Evolutionary conservation across 1,284 basidiomycete genomes (phyloP).

Genomic region (Pascua guehoae): DNA sequence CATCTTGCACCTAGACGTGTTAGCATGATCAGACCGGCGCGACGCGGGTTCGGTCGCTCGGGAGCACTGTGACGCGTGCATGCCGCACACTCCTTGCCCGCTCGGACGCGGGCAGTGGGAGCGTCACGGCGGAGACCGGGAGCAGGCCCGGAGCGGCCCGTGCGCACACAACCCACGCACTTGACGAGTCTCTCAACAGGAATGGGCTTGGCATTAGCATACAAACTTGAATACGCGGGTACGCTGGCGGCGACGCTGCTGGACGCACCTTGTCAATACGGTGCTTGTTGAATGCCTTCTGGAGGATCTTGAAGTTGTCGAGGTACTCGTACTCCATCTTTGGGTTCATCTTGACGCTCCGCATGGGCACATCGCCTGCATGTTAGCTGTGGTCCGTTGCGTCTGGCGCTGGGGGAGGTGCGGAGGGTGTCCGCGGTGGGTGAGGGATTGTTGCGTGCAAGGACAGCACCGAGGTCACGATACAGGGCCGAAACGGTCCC

Average conservation of each 20-base stretch:
- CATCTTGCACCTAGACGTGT: conserved; percentile 75
- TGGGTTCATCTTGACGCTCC: conserved; percentile 84
- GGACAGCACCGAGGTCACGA: too few relatives aligned
- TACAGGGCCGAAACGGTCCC: too few relatives aligned
- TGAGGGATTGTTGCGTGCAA: too few relatives aligned
- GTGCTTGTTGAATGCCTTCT: conserved; percentile 79
- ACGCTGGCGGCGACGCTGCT: not conserved
- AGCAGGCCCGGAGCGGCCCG: too few relatives aligned
- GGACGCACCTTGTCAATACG: conserved; percentile 83
- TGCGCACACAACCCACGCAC: conserved; percentile 25
- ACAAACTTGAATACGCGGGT: not conserved
- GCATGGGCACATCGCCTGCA: conserved; percentile 78
- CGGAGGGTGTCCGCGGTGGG: not conserved
- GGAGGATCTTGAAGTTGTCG: conserved; percentile 91
- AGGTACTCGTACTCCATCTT: conserved; percentile 95
- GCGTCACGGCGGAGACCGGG: too few relatives aligned
- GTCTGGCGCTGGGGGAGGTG: not conserved
- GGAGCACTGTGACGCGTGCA: too few relatives aligned
- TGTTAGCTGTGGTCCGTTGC: not conserved
- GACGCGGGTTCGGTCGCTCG: too few relatives aligned
- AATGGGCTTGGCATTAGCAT: conserved; percentile 65
- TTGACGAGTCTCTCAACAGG: conserved; percentile 87
- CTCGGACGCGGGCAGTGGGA: too few relatives aligned
- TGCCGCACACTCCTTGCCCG: too few relatives aligned
- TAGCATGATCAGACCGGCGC: not conserved